Percentiles rank a stretch among this genome's conserved stretches.
Conservation (phyloP, 345 rosid species). For the Carallia brachiata region DNA sequence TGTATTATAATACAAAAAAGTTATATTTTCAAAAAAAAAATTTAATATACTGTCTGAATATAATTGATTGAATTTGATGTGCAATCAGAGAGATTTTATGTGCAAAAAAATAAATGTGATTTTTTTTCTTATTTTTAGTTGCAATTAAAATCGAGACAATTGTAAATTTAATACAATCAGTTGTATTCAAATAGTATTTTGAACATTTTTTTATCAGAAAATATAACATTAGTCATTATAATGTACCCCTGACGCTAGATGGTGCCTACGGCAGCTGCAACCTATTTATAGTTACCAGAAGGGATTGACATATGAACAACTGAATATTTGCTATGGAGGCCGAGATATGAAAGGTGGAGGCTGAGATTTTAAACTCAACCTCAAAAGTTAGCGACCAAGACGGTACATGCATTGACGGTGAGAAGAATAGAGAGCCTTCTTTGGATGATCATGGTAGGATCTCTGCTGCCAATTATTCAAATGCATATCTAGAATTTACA, state of each 20-base stretch:
- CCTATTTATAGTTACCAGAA: constrained; percentile 54
- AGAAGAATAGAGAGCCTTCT: constrained; percentile 12
- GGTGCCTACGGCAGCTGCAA: constrained; percentile 67
- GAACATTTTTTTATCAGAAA: no score
- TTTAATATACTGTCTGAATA: no score
- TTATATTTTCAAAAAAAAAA: no score
- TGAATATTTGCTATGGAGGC: constrained; percentile 36
- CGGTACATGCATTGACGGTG: not conserved
- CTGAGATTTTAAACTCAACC: constrained; percentile 24
- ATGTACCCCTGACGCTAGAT: constrained; percentile 52
- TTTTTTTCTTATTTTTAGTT: no score
- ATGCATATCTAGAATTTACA: constrained; percentile 18
- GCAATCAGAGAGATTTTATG: no score
- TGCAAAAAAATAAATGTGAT: no score
- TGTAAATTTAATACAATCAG: no score
- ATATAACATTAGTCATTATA: not conserved
- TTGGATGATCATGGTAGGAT: constrained; percentile 2
- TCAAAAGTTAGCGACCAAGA: constrained; percentile 14
- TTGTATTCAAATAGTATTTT: no score
- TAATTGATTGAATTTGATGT: no score
- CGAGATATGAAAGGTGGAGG: constrained; percentile 43
- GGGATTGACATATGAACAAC: constrained; percentile 45
- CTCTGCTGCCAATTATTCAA: constrained; percentile 8
- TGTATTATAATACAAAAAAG: no score
- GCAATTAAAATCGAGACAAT: no score